Evolutionary conservation across 345 rosid species (phyloP), one percentile per base, ranked within the genome.

Genomic region (Tarenaya hassleriana): DNA sequence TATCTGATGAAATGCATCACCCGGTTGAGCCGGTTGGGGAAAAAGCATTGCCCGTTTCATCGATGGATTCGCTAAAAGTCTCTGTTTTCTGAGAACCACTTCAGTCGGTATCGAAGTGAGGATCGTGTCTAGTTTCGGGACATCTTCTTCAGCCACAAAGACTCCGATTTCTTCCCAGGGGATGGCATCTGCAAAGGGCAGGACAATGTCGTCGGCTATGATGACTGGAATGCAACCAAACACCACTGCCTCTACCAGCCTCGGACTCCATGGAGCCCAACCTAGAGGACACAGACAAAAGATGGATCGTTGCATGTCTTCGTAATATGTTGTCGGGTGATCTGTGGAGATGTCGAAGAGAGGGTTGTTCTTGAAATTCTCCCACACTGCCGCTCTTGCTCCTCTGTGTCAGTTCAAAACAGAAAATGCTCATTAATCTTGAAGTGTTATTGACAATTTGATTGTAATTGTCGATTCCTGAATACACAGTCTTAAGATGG

Each of bases 191-290:
- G 98, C 96, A 10, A 91, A 87, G 10, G 96, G 98, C 19, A 87
- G 58, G 41, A 91, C 95, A 14, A 91, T 91, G 52, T 92, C 94
- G 40, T 92, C 98, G 3, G 96, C 98, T 70, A 92, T 82, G 63
- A 92, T 92, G 41, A 92, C 83, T 7, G 98, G 98, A 48, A 92
- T 88, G 77, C 98, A 92, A 1, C 98, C 98, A 35, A 92, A 92
- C 29, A 92, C 98, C 49, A 92, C 98, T 3, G 98, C 98, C 77
- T 92, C 98, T 1, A 92, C 98, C 14, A 92, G 69, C 68, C 96
- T 77, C 0, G 98, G 96, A 58, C 98, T 92, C 98, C 98, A 92
- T 1, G 98, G 98, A 0, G 98, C 96, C 98, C 98, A 92, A 0
- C 98, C 96, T 16, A 92, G 77, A 1, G 96, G 95, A 64, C 98